These are phyloP conservation scores for Paraphoma chrysanthemicola DNA, from an alignment of 2,329 filamentous ascomycete genomes.

Conservation along the genomic window DNA sequence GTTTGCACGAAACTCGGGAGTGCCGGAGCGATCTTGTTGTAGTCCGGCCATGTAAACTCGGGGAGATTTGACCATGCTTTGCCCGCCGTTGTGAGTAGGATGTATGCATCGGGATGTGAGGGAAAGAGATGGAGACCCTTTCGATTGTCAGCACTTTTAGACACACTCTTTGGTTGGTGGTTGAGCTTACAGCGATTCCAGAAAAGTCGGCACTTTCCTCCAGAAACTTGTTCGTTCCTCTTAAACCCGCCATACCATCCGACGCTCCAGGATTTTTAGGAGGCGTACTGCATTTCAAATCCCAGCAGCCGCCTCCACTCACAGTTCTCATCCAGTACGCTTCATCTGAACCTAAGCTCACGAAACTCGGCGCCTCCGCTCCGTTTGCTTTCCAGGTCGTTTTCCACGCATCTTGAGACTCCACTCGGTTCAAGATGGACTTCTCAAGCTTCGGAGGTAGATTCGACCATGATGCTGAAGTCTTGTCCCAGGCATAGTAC, in stretches of 20 bases:
- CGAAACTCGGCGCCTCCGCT: slow-evolving; percentile 35
- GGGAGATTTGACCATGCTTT: slow-evolving; percentile 42
- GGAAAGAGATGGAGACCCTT: slow-evolving; percentile 42
- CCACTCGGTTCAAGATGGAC: slow-evolving; percentile 27
- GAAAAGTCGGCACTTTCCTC: slow-evolving; percentile 28
- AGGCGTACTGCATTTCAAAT: slow-evolving; percentile 25
- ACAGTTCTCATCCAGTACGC: slow-evolving; percentile 43
- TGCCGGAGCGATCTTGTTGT: slow-evolving; percentile 37
- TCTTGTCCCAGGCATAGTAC: slow-evolving; percentile 40
- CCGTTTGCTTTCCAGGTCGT: slow-evolving; percentile 36
- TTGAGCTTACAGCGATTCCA: slow-evolving; percentile 28
- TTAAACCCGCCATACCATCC: slow-evolving; percentile 32
- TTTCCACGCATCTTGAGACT: slow-evolving; percentile 29
- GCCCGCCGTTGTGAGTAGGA: slow-evolving; percentile 34
- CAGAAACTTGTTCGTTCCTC: slow-evolving; percentile 36
- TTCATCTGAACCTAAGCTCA: slow-evolving; percentile 37
- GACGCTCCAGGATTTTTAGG: slow-evolving; percentile 15
- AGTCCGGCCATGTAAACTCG: slow-evolving; percentile 41
- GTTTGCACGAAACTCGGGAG: slow-evolving; percentile 31
- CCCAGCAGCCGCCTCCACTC: slow-evolving; percentile 40
- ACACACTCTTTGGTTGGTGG: neutral
- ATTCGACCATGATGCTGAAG: slow-evolving; percentile 34
- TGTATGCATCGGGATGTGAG: slow-evolving; percentile 30
- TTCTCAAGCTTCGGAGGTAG: slow-evolving; percentile 37
- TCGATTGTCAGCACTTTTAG: neutral